Evolutionary conservation across 176 grass and related monocot species (phyloP), one percentile per base, ranked within the genome.

Genomic region (Chloris gayana): DNA sequence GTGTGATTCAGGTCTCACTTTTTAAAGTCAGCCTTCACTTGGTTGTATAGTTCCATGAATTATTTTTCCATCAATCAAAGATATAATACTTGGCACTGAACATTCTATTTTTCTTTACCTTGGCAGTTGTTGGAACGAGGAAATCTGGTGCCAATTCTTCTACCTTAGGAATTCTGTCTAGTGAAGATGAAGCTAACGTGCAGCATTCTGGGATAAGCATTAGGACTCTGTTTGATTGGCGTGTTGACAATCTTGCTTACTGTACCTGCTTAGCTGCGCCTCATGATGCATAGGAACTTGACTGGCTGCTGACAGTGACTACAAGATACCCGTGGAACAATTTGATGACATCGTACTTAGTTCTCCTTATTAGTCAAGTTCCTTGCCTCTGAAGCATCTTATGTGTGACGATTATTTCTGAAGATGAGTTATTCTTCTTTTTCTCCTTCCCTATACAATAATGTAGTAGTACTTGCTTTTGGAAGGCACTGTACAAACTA

Each of bases 201-300:
- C 26, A 22, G 31, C 70, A 61, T 61, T 69, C 26, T 42, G 54
- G 62, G 72, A 84, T 75, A 84, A 84, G 50, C 17, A 57, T 46
- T 4, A 8, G 14, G 4, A 6, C 27, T 46, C 65, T 30, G 67
- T 57, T 73, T 31, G 9, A 14, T 21, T 72, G 19, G 50, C 34
- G 26, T 22, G 10, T 25, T 0, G 67, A 59, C 18, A 73, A 14
- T 21, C 35, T n/a, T n/a, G n/a, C 19, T 64, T 31, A 54, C 49
- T 77, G 32, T 24, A 24, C 45, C 33, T 42, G 41, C 18, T 3
- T 51, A 45, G 75, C 49, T 27, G 35, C 9, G 61, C 68, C 50
- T 74, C 24, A 45, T 67, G 31, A 62, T 84, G 63, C 53, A 50
- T 22, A 66, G 53, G 22, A 70, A 57, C 24, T 24, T 57, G 34